Conservation (phyloP, 306 rosid genomes). For the Echinosophora koreensis region DNA sequence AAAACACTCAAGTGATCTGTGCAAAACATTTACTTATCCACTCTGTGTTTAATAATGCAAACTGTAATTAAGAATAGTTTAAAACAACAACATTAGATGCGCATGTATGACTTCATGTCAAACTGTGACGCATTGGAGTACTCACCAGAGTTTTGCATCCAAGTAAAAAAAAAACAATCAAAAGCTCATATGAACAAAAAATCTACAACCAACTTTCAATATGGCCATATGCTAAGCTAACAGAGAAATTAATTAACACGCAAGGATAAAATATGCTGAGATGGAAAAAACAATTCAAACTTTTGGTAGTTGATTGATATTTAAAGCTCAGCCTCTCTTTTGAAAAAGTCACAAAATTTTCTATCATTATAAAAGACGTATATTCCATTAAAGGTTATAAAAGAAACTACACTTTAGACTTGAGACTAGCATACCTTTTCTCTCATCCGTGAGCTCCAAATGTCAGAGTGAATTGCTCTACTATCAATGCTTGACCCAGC, state of each 20-base stretch:
- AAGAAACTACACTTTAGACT: conserved; percentile 29
- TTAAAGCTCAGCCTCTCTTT: conserved; percentile 27
- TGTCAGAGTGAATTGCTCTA: conserved; percentile 64
- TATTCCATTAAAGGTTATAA: neutral
- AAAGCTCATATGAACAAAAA: conserved; percentile 12
- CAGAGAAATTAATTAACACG: conserved; percentile 6
- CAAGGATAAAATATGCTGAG: conserved; percentile 4
- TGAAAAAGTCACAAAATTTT: conserved; percentile 20
- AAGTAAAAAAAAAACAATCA: conserved; percentile 5
- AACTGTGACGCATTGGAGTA: conserved; percentile 11
- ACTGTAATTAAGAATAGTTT: conserved; percentile 16
- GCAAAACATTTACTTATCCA: conserved; percentile 26
- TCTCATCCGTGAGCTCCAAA: conserved; percentile 88
- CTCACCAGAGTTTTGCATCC: conserved; percentile 27
- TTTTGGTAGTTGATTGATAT: conserved; percentile 18
- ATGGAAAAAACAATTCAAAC: conserved; percentile 19
- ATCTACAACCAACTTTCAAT: conserved; percentile 10
- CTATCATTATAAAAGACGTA: conserved; percentile 21
- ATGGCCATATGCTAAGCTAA: neutral
- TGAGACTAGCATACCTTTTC: conserved; percentile 73
- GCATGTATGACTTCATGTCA: neutral
- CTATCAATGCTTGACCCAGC: conserved; percentile 66
- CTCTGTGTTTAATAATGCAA: conserved; percentile 21
- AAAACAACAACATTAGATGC: neutral
- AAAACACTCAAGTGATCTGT: neutral